These are phyloP conservation scores for Leccinum arenicola DNA, from an alignment of 768 basidiomycete genomes.

Conservation along the genomic window DNA sequence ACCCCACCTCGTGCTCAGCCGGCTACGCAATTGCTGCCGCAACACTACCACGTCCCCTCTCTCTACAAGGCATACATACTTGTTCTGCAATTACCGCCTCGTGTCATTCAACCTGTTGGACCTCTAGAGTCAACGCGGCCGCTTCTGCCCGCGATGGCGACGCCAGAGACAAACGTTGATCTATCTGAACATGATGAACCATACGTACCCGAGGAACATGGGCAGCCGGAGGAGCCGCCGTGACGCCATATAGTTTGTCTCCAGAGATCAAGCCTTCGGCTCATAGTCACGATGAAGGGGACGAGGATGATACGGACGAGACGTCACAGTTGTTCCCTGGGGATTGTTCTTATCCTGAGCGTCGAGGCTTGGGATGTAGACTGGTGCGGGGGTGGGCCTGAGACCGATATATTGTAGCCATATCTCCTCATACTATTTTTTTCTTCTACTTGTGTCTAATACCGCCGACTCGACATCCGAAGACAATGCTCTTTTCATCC, in stretches of 20 bases:
- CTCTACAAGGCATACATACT: slow-evolving; percentile 11
- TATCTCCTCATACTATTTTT: background rate
- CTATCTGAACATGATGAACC: slow-evolving; percentile 32
- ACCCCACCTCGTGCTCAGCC: slow-evolving; percentile 15
- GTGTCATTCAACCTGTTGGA: slow-evolving; percentile 2
- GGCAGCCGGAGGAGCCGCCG: slow-evolving; percentile 8
- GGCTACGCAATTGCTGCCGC: slow-evolving; percentile 6
- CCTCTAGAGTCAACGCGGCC: slow-evolving; percentile 16
- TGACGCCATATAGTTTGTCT: slow-evolving; percentile 29
- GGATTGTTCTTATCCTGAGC: slow-evolving; percentile 34
- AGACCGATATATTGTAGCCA: background rate
- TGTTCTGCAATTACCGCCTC: slow-evolving; percentile 8
- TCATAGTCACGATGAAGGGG: slow-evolving; percentile 19
- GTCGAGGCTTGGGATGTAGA: background rate
- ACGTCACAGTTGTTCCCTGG: slow-evolving; percentile 42
- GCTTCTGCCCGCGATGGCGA: slow-evolving; percentile 9
- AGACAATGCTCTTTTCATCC: background rate
- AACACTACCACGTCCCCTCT: slow-evolving; percentile 15
- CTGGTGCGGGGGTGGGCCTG: background rate
- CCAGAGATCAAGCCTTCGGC: slow-evolving; percentile 13
- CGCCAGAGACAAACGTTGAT: slow-evolving; percentile 33
- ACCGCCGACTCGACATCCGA: background rate
- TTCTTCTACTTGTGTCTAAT: background rate
- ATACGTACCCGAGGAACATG: slow-evolving; percentile 21
- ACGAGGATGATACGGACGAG: slow-evolving; percentile 27